Evolutionary conservation across 208 protist species (phyloP).

Genomic region (Histomonas meleagridis): DNA sequence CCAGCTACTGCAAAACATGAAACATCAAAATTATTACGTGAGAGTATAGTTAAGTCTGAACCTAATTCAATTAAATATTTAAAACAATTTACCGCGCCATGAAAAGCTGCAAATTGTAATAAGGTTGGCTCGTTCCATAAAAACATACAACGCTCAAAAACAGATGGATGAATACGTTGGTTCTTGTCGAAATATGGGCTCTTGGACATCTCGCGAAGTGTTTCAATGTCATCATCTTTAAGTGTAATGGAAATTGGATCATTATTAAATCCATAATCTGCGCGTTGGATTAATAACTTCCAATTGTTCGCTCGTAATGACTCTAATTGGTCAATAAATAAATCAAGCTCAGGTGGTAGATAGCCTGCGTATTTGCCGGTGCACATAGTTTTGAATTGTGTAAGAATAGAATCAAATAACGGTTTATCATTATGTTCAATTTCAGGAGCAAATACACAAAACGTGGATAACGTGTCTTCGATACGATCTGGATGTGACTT

Average conservation of each 20-base stretch:
- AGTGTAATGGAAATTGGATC: neutral
- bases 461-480: too few species aligned
- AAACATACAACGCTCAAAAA: neutral
- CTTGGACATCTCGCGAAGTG: neutral
- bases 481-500: too few species aligned
- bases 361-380: neutral
- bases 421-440: too few species aligned
- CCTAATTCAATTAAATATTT: neutral
- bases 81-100: neutral
- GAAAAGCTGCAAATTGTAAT: neutral
- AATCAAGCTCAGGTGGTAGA: too few species aligned
- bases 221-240: neutral
- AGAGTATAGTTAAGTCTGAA: neutral
- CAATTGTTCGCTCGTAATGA: neutral
- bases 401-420: too few species aligned
- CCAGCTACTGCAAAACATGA: conserved; percentile 11
- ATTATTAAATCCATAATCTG: neutral
- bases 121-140: neutral
- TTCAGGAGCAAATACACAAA: too few species aligned
- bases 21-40: too few species aligned
- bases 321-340: neutral
- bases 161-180: neutral
- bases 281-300: neutral
- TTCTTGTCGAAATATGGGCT: neutral
- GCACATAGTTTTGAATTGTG: too few species aligned